Base-by-base conservation (phyloP, 2,329 filamentous ascomycete species). In the Phaeosphaeria sp. region DNA sequence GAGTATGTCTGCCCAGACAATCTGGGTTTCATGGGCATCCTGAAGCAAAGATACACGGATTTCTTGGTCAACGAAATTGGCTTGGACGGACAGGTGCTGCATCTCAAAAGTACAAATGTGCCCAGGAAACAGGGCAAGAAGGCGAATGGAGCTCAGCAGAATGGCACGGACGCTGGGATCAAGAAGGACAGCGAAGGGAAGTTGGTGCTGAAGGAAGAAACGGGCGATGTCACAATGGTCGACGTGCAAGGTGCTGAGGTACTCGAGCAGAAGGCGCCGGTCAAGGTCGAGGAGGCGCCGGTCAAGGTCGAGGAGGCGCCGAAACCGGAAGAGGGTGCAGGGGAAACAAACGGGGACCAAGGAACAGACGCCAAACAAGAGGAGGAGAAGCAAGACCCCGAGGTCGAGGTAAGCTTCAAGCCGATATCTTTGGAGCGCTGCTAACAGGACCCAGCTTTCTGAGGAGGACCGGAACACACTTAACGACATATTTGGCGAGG, bases 41-140 rank as follows among this genome's bases (percentile, higher is more conserved):
- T 91, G 69, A 92, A 92, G 81, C 87, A 90, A 72, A 84, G 87
- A 65, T 97, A 93, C 77, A 94, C 93, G 3, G 93, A 97, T 75
- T 97, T 97, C 69, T 82, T 95, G 66, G 93, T 97, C 67, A 93
- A 96, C 72, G 93, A 97, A 77, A 94, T 97, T 61, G 81, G 85
- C 20, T 87, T 89, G 27, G 86, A 90, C 70, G 93, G 93, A 17
- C 79, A 87, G 53, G 91, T 96, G 15, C 76, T 95, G 52, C 92
- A 94, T 75, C 81, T 97, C 49, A 82, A 77, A 56, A 84, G 82
- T 52, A 76, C 84, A 23, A 68, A 65, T 27, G 66, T 64, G 10
- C 61, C 61, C 50, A 60, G 58, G 49, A 66, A 62, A 55, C 60
- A 69, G 50, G 30, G 30, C 30, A 59, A 41, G 52, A 66, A 63